Conservation (phyloP, 257 asterid species). For the Echium plantagineum region DNA sequence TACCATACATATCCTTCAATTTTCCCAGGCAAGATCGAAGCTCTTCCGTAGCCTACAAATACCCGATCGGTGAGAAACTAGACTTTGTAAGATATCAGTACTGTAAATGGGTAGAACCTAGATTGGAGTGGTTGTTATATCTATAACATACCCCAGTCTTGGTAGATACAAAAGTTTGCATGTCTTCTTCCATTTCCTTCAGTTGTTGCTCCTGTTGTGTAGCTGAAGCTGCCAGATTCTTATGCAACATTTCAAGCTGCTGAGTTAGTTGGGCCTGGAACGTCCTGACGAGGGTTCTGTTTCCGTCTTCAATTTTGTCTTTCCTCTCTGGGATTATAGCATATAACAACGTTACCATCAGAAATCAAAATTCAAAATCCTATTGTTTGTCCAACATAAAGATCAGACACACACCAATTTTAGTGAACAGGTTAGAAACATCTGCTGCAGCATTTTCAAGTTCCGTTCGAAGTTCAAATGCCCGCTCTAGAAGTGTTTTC, state of each 20-base stretch:
- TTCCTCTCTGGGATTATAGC: conserved; percentile 24
- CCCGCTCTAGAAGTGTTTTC: conserved; percentile 79
- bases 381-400: neutral
- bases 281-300: conserved; percentile 22
- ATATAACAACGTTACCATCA: neutral
- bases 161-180: conserved; percentile 23
- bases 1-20: conserved; percentile 18
- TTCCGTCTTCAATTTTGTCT: conserved; percentile 32
- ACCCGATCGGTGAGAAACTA: conserved; percentile 3
- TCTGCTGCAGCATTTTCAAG: conserved; percentile 86
- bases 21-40: conserved; percentile 23
- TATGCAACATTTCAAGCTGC: conserved; percentile 33
- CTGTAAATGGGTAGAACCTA: neutral
- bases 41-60: conserved; percentile 31
- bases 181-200: conserved; percentile 31
- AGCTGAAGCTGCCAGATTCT: conserved; percentile 25
- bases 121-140: neutral
- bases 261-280: conserved; percentile 27
- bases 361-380: neutral
- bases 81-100: too few species aligned
- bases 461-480: conserved; percentile 83
- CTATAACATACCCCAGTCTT: conserved; percentile 28
- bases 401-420: conserved; percentile 63
- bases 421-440: conserved; percentile 70
- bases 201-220: conserved; percentile 30